phyloP scores from a whole-genome alignment of 1,139 yeast genomes.

The Suzukiozyma palmioleophila region DNA sequence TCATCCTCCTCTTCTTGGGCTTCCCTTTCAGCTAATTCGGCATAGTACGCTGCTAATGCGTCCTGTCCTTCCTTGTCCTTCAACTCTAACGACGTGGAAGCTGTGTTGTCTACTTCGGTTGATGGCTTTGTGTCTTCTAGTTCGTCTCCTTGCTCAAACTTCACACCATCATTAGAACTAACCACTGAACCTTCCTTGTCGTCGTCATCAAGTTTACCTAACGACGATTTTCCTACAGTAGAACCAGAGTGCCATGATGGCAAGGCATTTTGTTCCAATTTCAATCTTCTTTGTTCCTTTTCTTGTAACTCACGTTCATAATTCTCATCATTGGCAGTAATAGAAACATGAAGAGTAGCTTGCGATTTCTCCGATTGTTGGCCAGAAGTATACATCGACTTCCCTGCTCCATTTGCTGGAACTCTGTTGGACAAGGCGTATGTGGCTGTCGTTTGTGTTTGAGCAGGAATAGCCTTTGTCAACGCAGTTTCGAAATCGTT shows the following conservation, averaged over 20 bases:
- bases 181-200: slow-evolving; percentile 15
- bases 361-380: slow-evolving; percentile 44
- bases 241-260: slow-evolving; percentile 95
- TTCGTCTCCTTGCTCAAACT: slow-evolving; percentile 10
- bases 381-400: slow-evolving; percentile 27
- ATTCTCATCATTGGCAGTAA: slow-evolving; percentile 86
- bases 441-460: slow-evolving; percentile 59
- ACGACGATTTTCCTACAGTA: slow-evolving; percentile 62
- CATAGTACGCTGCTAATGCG: slow-evolving; percentile 76
- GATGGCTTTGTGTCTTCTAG: slow-evolving; percentile 13
- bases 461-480: slow-evolving; percentile 80
- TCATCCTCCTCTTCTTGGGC: slow-evolving; percentile 60
- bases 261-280: slow-evolving; percentile 86
- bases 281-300: slow-evolving; percentile 64
- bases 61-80: slow-evolving; percentile 67
- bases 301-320: slow-evolving; percentile 62
- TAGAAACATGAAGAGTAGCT: slow-evolving; percentile 84
- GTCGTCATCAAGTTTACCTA: slow-evolving; percentile 51
- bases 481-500: slow-evolving; percentile 81
- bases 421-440: slow-evolving; percentile 46
- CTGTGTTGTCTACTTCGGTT: not conserved
- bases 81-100: slow-evolving; percentile 23
- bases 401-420: slow-evolving; percentile 24
- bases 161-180: slow-evolving; percentile 13
- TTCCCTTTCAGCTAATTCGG: slow-evolving; percentile 61